A percentile compares a stretch with the other conserved stretches of the same genome.
phyloP scores from a whole-genome alignment of 1,284 basidiomycete genomes.

The Irpex sp. region DNA sequence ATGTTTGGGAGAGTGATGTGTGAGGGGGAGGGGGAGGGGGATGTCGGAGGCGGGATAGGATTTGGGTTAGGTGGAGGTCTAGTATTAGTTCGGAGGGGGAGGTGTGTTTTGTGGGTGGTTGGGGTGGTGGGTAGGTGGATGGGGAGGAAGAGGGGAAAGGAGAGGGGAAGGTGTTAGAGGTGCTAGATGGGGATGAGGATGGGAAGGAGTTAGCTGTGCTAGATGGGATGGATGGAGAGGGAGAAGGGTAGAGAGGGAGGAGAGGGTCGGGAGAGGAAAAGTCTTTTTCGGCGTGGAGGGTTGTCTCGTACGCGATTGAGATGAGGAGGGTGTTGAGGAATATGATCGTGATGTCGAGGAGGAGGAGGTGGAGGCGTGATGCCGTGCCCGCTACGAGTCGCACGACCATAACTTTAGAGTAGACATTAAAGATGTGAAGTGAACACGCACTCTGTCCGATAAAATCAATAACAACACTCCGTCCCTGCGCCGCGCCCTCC shows the following conservation, averaged over 20 bases:
- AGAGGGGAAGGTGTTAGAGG: no score
- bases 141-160: no score
- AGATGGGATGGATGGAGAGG: no score
- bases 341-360: constrained; percentile 64
- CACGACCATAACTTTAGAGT: neutral
- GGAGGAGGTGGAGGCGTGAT: constrained; percentile 57
- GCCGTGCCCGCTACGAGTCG: constrained; percentile 49
- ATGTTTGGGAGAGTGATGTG: no score
- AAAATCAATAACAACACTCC: constrained; percentile 69
- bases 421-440: constrained; percentile 7
- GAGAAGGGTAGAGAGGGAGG: constrained; percentile 8
- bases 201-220: no score
- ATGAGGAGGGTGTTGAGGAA: constrained; percentile 60
- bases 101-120: constrained; percentile 15
- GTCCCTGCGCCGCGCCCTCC: constrained; percentile 46
- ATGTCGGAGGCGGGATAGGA: constrained; percentile 52
- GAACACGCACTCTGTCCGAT: constrained; percentile 61
- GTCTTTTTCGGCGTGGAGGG: constrained; percentile 30
- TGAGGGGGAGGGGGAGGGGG: constrained; percentile 37
- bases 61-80: constrained; percentile 50
- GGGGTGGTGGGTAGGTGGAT: neutral
- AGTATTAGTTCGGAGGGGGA: constrained; percentile 44
- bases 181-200: no score
- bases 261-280: constrained; percentile 31
- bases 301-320: constrained; percentile 63